Base-by-base conservation (phyloP, 306 rosid genomes). In the Styphnolobium japonicum region DNA sequence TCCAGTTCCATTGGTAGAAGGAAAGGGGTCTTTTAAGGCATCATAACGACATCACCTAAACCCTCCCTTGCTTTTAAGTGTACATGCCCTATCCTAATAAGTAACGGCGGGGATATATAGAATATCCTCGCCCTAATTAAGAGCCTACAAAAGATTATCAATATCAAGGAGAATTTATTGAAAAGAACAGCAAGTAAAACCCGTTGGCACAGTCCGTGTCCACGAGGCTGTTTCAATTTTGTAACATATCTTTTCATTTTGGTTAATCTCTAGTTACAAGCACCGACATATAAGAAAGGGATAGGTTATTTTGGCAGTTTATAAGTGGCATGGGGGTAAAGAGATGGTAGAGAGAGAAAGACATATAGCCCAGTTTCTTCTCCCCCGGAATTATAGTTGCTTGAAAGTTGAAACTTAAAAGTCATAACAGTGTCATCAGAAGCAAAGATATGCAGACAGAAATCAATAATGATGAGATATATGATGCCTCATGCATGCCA, bases 351-450 rank as follows among this genome's bases (percentile, higher is more conserved):
- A 82, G 22, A 84, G 53, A 80, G 63, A 37, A 12, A 65, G 48
- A 27, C 33, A 60, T 7, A 0, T 1, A 22, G 33, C 57, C 8
- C 39, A 66, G 66, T 42, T 73, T 71, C 16, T 75, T 71, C 76
- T 83, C 83, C 85, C 80, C 84, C 86, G 79, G 66, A 86, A 65
- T 64, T 67, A 34, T 78, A 80, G 83, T 83, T 78, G 61, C 40
- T 75, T 79, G 72, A 75, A 69, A 67, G 68, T 73, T 69, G 6
- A 36, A 42, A 75, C 40, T 53, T 45, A n/a, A n/a, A n/a, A n/a
- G n/a, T n/a, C n/a, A 23, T 49, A 45, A 33, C 14, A 8, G 48
- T 71, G 23, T 51, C 46, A 63, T 61, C 75, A 64, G 81, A 77
- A 52, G 53, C 64, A 72, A 77, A 67, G 58, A 73, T 67, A 75